phyloP scores from a whole-genome alignment of 192 early-diverging fungal genomes.

The Helicostylum pulchrum region DNA sequence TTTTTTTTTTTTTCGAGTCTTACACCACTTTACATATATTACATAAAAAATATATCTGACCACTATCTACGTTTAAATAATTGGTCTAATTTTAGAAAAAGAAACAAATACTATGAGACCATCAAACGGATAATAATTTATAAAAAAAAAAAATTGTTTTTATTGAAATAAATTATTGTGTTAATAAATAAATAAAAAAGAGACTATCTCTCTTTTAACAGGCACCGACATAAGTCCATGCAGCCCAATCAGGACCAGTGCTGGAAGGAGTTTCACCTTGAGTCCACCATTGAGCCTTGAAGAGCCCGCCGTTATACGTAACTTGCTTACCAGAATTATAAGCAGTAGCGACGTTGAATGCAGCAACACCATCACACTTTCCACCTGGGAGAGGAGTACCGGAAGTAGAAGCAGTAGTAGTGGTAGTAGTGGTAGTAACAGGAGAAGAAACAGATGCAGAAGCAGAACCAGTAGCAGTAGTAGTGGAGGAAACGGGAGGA shows the following conservation, averaged over 20 bases:
- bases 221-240: slow-evolving; percentile 1
- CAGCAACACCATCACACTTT: slow-evolving; percentile 23
- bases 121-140: too few species aligned
- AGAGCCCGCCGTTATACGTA: slow-evolving; percentile 38
- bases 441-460: not conserved
- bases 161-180: too few species aligned
- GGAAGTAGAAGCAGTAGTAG: not conserved
- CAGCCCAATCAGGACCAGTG: not conserved
- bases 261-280: slow-evolving; percentile 31
- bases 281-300: slow-evolving; percentile 45
- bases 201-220: not conserved
- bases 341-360: slow-evolving; percentile 25
- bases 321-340: slow-evolving; percentile 39
- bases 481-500: slow-evolving; percentile 24
- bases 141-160: too few species aligned
- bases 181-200: too few species aligned
- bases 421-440: slow-evolving; percentile 13
- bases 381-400: slow-evolving; percentile 2
- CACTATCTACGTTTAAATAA: too few species aligned
- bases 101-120: too few species aligned
- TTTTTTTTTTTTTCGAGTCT: too few species aligned
- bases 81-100: too few species aligned
- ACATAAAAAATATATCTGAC: too few species aligned
- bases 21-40: too few species aligned
- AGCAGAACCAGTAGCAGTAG: slow-evolving; percentile 11